Conservation (phyloP, 1,284 basidiomycete species). For the Cystobasidium pallidum region DNA sequence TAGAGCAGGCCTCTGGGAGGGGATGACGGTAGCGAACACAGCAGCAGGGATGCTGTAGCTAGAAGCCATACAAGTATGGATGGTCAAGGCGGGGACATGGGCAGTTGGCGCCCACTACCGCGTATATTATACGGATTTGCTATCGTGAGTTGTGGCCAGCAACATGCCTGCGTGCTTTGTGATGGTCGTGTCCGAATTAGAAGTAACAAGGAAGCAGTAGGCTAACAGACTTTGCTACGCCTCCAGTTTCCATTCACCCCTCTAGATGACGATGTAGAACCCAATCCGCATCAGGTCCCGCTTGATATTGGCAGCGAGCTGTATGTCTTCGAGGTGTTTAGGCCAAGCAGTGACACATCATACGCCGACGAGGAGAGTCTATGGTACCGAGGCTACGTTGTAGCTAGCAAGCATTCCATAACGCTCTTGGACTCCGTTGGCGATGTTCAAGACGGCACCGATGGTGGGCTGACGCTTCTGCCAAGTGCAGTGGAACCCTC, state of each 20-base stretch:
- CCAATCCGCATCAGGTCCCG: constrained; percentile 52
- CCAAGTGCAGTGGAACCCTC: constrained; percentile 58
- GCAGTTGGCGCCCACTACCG: constrained; percentile 32
- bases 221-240: no score
- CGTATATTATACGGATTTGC: constrained; percentile 43
- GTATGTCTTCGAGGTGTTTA: constrained; percentile 77
- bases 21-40: constrained; percentile 3
- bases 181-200: no score
- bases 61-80: not conserved
- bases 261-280: constrained; percentile 7
- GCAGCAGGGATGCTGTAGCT: constrained; percentile 11
- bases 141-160: constrained; percentile 28
- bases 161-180: not conserved
- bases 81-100: constrained; percentile 16
- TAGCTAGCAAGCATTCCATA: constrained; percentile 75
- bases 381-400: constrained; percentile 69
- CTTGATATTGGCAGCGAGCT: constrained; percentile 84
- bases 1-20: not conserved
- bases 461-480: constrained; percentile 55
- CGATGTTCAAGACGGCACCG: constrained; percentile 51
- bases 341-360: constrained; percentile 14
- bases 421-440: constrained; percentile 56
- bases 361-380: constrained; percentile 44
- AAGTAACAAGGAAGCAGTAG: no score
- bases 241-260: constrained; percentile 31